A percentile compares a stretch with the other conserved stretches of the same genome.
These are phyloP conservation scores for Phytophthora pini DNA, from an alignment of 352 stramenopile species.

Conservation along the genomic window DNA sequence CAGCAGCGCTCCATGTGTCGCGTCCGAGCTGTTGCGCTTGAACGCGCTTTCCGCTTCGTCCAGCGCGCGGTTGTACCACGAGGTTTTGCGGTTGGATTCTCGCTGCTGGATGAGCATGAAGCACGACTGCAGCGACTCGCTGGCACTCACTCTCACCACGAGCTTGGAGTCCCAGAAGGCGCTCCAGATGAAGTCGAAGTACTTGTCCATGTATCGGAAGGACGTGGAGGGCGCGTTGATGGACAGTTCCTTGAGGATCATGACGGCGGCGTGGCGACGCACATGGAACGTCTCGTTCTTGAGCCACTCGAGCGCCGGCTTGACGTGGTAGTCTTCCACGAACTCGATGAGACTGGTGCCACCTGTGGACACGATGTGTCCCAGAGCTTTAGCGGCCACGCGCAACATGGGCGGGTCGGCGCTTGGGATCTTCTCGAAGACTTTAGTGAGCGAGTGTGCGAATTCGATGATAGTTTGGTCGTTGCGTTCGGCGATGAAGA, in stretches of 20 bases:
- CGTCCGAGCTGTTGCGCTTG: slow-evolving; percentile 76
- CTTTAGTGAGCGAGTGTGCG: slow-evolving; percentile 84
- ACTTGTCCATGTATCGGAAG: slow-evolving; percentile 90
- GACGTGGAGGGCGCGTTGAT: slow-evolving; percentile 87
- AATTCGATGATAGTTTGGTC: slow-evolving; percentile 92
- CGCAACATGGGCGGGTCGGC: slow-evolving; percentile 77
- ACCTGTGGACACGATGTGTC: slow-evolving; percentile 89
- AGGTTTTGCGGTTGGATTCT: slow-evolving; percentile 87
- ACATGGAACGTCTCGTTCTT: slow-evolving; percentile 92
- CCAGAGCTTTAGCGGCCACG: slow-evolving; percentile 77
- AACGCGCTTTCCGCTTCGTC: slow-evolving; percentile 82
- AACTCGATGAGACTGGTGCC: slow-evolving; percentile 90
- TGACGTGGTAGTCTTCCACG: slow-evolving; percentile 90
- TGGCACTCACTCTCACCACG: slow-evolving; percentile 80
- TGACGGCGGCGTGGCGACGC: slow-evolving; percentile 81
- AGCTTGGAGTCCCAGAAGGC: slow-evolving; percentile 88
- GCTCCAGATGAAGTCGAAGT: slow-evolving; percentile 92
- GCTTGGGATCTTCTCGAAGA: slow-evolving; percentile 88
- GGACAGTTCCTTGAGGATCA: slow-evolving; percentile 88
- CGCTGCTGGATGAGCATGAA: slow-evolving; percentile 89
- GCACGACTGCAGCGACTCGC: slow-evolving; percentile 84
- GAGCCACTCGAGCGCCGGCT: slow-evolving; percentile 87
- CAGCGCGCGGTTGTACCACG: slow-evolving; percentile 80
- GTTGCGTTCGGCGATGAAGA: slow-evolving; percentile 90
- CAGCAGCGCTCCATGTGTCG: slow-evolving; percentile 81